A percentile compares a stretch with the other conserved stretches of the same genome.
Evolutionary conservation across 2,329 filamentous ascomycete species (phyloP).

Genomic region (Diaporthe velutina): DNA sequence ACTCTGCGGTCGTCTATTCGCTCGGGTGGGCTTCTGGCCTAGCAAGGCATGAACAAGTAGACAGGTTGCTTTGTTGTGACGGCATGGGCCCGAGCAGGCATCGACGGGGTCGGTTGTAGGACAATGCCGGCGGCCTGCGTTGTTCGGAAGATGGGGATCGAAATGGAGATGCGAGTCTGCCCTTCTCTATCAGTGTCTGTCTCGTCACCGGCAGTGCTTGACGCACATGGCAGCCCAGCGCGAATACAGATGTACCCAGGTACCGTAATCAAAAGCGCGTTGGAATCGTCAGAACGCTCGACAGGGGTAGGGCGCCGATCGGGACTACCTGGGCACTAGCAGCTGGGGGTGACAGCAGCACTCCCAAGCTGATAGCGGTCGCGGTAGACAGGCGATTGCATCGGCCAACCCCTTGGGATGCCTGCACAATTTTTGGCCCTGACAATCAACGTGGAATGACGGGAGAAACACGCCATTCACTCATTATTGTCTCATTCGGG

Average conservation of each 20-base stretch:
- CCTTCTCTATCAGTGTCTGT: not conserved
- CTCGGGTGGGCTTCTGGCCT: conserved; percentile 27
- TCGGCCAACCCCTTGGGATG: not conserved
- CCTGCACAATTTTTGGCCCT: conserved; percentile 29
- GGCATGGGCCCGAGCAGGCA: conserved; percentile 15
- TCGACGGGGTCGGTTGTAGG: conserved; percentile 6
- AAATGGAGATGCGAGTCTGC: not conserved
- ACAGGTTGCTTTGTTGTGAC: conserved; percentile 26
- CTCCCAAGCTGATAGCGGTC: not conserved
- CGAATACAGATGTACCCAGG: conserved; percentile 18
- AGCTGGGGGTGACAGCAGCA: not conserved
- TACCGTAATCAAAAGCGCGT: conserved; percentile 32
- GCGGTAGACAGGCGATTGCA: not conserved
- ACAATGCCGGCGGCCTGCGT: conserved; percentile 28
- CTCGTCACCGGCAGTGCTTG: not conserved
- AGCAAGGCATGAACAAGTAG: conserved; percentile 34
- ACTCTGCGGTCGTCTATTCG: conserved; percentile 31
- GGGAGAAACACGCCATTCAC: conserved; percentile 17
- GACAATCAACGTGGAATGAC: conserved; percentile 27
- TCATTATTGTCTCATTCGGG: conserved; percentile 20
- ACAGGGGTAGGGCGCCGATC: conserved; percentile 22
- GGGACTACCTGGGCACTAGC: conserved; percentile 23
- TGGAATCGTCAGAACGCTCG: not conserved
- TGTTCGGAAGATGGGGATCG: conserved; percentile 1
- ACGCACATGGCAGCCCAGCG: conserved; percentile 23